Conservation (phyloP, 2,329 filamentous ascomycete species). For the Seiridium cupressi region DNA sequence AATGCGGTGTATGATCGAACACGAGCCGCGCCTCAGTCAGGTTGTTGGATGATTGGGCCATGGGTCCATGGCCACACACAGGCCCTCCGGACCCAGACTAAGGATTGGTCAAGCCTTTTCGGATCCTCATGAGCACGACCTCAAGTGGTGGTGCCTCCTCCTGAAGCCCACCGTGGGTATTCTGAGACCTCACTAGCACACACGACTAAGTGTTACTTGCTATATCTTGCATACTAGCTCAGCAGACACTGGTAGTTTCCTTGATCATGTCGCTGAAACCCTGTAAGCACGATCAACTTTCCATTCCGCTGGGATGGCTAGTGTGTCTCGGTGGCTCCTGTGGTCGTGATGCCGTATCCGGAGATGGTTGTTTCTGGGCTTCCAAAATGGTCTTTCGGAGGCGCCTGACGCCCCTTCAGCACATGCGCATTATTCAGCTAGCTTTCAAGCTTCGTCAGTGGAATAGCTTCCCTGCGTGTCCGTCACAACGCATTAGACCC, state of each 20-base stretch:
- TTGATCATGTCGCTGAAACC: background rate
- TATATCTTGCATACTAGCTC: background rate
- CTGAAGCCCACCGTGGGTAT: background rate
- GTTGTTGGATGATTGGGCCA: background rate
- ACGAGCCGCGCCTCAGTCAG: background rate
- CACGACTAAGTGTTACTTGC: background rate
- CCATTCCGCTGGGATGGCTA: background rate
- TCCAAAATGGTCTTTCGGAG: background rate
- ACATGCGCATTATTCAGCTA: background rate
- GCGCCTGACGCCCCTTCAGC: background rate
- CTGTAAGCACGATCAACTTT: background rate
- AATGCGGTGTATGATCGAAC: background rate
- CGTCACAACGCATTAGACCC: background rate
- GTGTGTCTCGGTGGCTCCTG: background rate
- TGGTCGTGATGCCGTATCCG: background rate
- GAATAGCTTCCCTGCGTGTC: background rate
- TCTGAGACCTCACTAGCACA: background rate
- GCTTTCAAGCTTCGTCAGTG: too few species aligned
- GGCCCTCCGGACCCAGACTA: background rate
- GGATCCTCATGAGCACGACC: background rate
- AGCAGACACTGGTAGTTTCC: background rate
- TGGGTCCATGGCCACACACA: too few species aligned
- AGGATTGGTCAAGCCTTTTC: background rate
- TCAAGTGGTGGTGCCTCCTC: too few species aligned
- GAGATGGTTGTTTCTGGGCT: background rate